Evolutionary conservation across 106 monocot genomes (phyloP).

Genomic region (Acanthochlamys bracteata): DNA sequence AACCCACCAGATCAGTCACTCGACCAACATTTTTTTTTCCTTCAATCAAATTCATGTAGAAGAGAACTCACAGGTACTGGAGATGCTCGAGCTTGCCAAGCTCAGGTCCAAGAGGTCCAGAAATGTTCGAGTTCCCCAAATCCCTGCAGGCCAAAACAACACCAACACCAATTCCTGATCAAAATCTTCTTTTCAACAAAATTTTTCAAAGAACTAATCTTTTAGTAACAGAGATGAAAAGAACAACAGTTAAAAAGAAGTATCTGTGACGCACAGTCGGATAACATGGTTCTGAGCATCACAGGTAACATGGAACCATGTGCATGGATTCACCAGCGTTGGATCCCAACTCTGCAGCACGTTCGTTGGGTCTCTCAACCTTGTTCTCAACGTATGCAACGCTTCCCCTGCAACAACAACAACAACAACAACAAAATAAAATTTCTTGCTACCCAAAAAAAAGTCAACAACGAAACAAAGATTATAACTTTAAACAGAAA

Average conservation of each 20-base stretch:
- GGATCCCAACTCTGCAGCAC: slow-evolving; percentile 99
- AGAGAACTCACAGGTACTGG: slow-evolving; percentile 55
- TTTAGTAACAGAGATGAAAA: no score
- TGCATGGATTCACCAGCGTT: neutral
- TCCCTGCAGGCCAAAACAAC: slow-evolving; percentile 44
- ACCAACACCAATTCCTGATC: neutral
- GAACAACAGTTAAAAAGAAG: neutral
- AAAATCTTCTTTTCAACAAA: neutral
- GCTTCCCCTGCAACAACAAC: slow-evolving; percentile 98
- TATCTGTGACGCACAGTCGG: neutral
- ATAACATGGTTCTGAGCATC: neutral
- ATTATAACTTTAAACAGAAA: no score
- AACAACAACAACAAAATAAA: no score
- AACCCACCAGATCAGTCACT: no score
- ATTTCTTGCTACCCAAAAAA: no score
- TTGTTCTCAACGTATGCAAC: slow-evolving; percentile 48
- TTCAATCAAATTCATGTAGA: neutral
- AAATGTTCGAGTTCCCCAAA: slow-evolving; percentile 89
- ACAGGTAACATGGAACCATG: neutral
- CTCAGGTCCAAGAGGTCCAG: slow-evolving; percentile 70
- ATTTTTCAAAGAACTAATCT: no score
- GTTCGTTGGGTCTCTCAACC: slow-evolving; percentile 68
- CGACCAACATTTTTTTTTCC: no score
- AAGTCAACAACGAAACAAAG: no score
- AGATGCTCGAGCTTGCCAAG: slow-evolving; percentile 78